Evolutionary conservation across 441 rosid species (phyloP).

Genomic region (Populus hybrid): DNA sequence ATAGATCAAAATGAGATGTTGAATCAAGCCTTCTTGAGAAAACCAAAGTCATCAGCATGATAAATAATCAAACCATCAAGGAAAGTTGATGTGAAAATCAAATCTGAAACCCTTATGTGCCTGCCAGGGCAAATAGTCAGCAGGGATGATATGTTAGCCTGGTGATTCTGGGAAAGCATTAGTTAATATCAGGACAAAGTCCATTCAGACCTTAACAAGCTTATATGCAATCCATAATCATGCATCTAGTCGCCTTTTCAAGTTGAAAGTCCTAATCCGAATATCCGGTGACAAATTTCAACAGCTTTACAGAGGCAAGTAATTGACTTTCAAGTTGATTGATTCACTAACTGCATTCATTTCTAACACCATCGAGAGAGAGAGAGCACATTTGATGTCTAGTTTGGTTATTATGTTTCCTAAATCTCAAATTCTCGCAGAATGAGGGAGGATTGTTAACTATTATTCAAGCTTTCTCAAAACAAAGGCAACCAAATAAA

Average conservation of each 20-base stretch:
- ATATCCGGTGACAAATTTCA: not conserved
- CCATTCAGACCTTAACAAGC: not conserved
- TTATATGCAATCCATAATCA: not conserved
- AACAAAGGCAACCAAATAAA: not conserved
- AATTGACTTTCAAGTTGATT: not conserved
- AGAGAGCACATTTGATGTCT: not conserved
- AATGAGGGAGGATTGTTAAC: not conserved
- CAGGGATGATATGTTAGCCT: not conserved
- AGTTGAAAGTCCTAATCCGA: not conserved
- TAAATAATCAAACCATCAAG: too few relatives aligned
- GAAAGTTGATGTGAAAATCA: not conserved
- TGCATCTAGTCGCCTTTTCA: not conserved
- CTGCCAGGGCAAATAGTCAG: not conserved
- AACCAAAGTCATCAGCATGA: constrained; percentile 1
- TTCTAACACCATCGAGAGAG: too few relatives aligned
- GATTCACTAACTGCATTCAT: not conserved
- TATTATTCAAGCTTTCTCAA: not conserved
- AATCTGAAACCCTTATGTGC: not conserved
- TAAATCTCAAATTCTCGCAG: not conserved
- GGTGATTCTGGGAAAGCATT: constrained; percentile 1
- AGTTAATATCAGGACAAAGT: not conserved
- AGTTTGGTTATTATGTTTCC: not conserved
- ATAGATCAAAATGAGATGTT: not conserved
- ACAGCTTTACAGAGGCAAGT: not conserved
- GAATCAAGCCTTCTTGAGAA: constrained; percentile 5